Evolutionary conservation across 1,284 basidiomycete genomes (phyloP).

Genomic region (Kwoniella shivajii): DNA sequence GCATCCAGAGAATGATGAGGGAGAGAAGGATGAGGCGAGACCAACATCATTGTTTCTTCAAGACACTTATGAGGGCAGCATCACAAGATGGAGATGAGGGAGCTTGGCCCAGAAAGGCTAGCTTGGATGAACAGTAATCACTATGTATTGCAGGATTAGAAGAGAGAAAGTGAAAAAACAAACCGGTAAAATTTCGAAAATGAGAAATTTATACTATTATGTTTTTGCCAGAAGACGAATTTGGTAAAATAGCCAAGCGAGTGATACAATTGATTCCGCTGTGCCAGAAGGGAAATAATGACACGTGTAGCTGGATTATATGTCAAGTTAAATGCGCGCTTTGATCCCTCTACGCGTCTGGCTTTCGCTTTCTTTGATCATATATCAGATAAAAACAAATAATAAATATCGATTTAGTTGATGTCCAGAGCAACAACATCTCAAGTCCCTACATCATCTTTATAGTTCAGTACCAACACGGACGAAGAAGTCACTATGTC

Average conservation of each 20-base stretch:
- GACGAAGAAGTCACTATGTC: background rate
- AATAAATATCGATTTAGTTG: background rate
- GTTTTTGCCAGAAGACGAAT: background rate
- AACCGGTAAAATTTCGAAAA: background rate
- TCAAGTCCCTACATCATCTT: background rate
- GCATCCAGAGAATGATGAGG: background rate
- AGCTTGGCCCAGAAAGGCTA: constrained; percentile 4
- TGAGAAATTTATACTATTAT: constrained; percentile 1
- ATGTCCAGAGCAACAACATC: background rate
- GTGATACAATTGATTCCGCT: background rate
- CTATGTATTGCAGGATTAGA: too few relatives aligned
- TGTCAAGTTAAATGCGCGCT: background rate
- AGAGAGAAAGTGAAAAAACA: background rate
- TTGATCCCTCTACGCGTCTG: constrained; percentile 5
- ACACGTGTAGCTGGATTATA: background rate
- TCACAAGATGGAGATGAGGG: background rate
- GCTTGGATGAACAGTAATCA: too few relatives aligned
- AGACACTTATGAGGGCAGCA: background rate
- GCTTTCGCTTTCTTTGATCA: background rate
- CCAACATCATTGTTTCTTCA: background rate
- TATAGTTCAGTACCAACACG: background rate
- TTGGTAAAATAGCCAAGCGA: background rate
- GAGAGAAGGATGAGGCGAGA: constrained; percentile 2
- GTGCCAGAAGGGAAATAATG: background rate
- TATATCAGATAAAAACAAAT: background rate